Conservation (phyloP, 2,329 filamentous ascomycete species). For the Colletotrichum zoysiae region DNA sequence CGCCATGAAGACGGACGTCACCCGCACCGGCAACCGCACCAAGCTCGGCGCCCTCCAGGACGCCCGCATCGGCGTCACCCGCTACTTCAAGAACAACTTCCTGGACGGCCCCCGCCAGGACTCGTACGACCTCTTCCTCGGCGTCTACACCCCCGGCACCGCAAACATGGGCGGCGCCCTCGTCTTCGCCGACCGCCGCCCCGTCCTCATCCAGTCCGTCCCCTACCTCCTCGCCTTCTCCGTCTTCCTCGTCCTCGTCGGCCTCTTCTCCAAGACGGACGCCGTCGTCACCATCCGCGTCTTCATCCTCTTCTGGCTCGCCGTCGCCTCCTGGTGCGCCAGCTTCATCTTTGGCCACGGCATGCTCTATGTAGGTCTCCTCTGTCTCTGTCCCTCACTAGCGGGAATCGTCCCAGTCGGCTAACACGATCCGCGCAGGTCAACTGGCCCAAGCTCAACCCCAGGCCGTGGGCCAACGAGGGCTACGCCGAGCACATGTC, state of each 20-base stretch:
- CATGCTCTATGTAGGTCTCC: conserved; percentile 87
- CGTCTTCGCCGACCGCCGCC: conserved; percentile 87
- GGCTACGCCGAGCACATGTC: conserved; percentile 89
- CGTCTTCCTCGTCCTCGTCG: conserved; percentile 84
- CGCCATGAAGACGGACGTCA: conserved; percentile 98
- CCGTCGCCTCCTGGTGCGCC: conserved; percentile 76
- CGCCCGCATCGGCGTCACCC: conserved; percentile 85
- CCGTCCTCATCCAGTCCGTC: conserved; percentile 90
- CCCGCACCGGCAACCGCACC: conserved; percentile 90
- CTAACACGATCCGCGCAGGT: conserved; percentile 68
- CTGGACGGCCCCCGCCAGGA: conserved; percentile 93
- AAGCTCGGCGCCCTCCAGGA: conserved; percentile 88
- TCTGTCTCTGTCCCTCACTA: too few species aligned
- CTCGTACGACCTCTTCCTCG: conserved; percentile 93
- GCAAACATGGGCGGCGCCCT: conserved; percentile 77
- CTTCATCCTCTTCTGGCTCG: conserved; percentile 83
- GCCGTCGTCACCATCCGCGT: conserved; percentile 86
- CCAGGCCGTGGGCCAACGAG: conserved; percentile 86
- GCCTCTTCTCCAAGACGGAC: conserved; percentile 76
- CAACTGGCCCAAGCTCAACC: conserved; percentile 98
- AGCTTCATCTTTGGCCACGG: conserved; percentile 87
- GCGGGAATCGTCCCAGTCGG: not conserved
- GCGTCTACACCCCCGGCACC: conserved; percentile 81
- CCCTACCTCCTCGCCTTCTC: conserved; percentile 92
- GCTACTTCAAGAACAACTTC: conserved; percentile 96